These are phyloP conservation scores for Cylindrotheca fusiformis DNA, from an alignment of 108 stramenopile species.

Conservation along the genomic window DNA sequence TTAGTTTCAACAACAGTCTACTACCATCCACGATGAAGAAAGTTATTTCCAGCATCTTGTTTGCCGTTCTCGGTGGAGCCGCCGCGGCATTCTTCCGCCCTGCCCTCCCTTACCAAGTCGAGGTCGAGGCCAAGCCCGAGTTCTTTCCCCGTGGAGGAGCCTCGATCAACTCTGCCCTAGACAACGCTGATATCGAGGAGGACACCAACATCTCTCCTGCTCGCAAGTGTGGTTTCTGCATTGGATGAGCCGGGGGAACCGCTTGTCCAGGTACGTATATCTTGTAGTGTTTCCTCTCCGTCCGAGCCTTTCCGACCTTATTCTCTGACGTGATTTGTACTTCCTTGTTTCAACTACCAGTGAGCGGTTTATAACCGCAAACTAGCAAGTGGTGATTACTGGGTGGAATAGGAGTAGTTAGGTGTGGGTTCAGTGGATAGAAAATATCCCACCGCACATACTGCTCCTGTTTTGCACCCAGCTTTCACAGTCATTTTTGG, in stretches of 20 bases:
- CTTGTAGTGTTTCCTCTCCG: no score
- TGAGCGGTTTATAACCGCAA: conserved; percentile 30
- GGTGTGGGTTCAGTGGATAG: conserved; percentile 12
- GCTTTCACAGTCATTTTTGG: conserved; percentile 20
- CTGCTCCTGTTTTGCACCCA: conserved; percentile 15
- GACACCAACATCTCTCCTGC: conserved; percentile 56
- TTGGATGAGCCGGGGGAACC: conserved; percentile 83
- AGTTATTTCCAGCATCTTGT: conserved; percentile 15
- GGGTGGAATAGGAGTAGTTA: conserved; percentile 28
- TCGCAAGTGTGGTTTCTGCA: conserved; percentile 81
- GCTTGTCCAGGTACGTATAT: conserved; percentile 52
- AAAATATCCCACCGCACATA: conserved; percentile 5
- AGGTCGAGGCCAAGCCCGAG: not conserved
- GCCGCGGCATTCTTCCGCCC: conserved; percentile 42
- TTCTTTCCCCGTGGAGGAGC: conserved; percentile 13
- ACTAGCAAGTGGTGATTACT: conserved; percentile 16
- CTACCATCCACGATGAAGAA: conserved; percentile 31
- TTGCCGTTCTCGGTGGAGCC: conserved; percentile 29
- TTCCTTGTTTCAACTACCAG: not conserved
- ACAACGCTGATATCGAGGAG: conserved; percentile 44
- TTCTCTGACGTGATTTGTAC: no score
- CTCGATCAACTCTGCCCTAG: conserved; percentile 19
- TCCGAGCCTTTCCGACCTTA: no score
- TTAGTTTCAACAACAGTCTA: no score
- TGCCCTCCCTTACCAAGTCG: conserved; percentile 35